Percentiles rank a stretch among this genome's conserved stretches.
phyloP scores from a whole-genome alignment of 306 rosid genomes.

The Gleditsia sinensis region DNA sequence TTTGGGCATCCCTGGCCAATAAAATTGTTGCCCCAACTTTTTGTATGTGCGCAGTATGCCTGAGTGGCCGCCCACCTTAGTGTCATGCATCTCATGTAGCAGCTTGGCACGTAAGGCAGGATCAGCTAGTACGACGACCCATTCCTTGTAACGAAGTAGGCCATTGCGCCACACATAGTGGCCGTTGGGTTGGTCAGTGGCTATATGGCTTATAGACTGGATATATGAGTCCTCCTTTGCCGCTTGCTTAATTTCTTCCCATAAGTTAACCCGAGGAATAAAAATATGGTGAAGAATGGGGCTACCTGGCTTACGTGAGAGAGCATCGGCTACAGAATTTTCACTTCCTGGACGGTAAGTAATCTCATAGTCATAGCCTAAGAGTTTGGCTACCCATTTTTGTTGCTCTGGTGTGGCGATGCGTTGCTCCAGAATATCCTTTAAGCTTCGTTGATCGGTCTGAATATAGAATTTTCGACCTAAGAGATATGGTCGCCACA shows the following conservation, averaged over 20 bases:
- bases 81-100: too few species aligned
- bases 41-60: background rate
- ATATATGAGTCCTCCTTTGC: background rate
- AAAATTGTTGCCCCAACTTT: background rate
- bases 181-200: background rate
- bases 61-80: background rate
- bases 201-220: background rate
- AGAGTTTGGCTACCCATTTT: background rate
- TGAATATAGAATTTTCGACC: background rate
- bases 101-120: too few species aligned
- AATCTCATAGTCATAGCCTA: background rate
- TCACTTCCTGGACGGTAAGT: background rate
- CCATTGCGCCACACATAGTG: background rate
- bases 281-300: background rate
- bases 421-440: background rate
- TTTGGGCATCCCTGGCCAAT: background rate
- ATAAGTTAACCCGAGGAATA: too few species aligned
- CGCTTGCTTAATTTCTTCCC: background rate
- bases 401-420: background rate
- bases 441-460: background rate
- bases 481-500: background rate
- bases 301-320: background rate
- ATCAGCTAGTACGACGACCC: background rate
- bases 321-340: background rate
- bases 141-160: background rate